These are phyloP conservation scores for Arthrobotrys pseudoclavata DNA, from an alignment of 2,329 filamentous ascomycete genomes.

Conservation along the genomic window DNA sequence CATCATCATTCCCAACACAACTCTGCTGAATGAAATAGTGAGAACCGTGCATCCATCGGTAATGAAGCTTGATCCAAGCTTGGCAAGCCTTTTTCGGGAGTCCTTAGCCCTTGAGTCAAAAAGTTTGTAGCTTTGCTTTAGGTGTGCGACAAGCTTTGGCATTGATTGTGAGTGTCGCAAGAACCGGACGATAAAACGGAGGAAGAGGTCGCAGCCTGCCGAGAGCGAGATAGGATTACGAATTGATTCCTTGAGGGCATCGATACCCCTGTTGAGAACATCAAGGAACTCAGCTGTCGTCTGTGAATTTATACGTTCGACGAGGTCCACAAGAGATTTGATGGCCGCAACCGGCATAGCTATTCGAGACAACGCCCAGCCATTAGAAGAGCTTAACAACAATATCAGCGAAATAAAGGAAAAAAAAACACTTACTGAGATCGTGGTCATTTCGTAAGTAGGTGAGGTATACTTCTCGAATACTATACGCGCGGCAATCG, in stretches of 20 bases:
- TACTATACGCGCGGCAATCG: conserved; percentile 1
- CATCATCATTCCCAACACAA: conserved; percentile 82
- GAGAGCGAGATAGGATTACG: conserved; percentile 91
- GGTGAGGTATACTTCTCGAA: conserved; percentile 43
- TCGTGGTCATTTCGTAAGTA: conserved; percentile 51
- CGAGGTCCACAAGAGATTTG: conserved; percentile 87
- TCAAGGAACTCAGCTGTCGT: conserved; percentile 96
- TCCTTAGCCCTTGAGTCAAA: conserved; percentile 91
- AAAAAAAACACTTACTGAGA: conserved; percentile 33
- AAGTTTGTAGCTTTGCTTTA: conserved; percentile 83
- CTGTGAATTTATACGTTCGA: conserved; percentile 81
- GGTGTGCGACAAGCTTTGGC: conserved; percentile 70
- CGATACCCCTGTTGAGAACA: conserved; percentile 81
- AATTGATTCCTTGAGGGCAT: conserved; percentile 81
- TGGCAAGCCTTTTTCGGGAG: conserved; percentile 84
- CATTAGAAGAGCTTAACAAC: neutral
- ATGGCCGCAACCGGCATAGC: conserved; percentile 97
- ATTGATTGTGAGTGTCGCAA: conserved; percentile 48
- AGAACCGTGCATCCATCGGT: conserved; percentile 84
- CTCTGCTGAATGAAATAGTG: conserved; percentile 88
- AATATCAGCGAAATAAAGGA: neutral
- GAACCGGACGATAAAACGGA: conserved; percentile 83
- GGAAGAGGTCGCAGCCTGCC: conserved; percentile 94
- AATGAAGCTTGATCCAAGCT: conserved; percentile 82
- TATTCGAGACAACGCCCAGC: conserved; percentile 68